phyloP scores from a whole-genome alignment of 805 yeast species.

The Pichia heedii region DNA sequence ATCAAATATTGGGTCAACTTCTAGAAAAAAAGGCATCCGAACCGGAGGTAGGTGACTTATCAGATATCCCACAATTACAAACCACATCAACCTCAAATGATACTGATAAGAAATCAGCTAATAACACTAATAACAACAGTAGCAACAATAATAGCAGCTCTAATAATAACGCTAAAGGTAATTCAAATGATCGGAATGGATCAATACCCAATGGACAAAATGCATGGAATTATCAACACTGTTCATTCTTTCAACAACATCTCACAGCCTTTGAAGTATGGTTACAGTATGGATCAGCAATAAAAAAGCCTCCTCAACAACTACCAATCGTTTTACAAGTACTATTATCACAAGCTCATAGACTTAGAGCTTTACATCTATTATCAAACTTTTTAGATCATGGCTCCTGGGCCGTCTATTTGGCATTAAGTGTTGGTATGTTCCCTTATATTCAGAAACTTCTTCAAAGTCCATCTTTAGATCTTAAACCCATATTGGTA shows the following conservation, averaged over 20 bases:
- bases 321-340: conserved; percentile 91
- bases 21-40: conserved; percentile 32
- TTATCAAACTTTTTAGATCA: conserved; percentile 81
- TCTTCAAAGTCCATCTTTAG: conserved; percentile 91
- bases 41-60: conserved; percentile 15
- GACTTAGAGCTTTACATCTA: conserved; percentile 78
- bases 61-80: conserved; percentile 26
- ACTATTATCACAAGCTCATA: conserved; percentile 84
- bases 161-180: background rate
- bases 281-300: conserved; percentile 83
- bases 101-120: background rate
- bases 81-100: conserved; percentile 11
- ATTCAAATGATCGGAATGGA: background rate
- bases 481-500: conserved; percentile 84
- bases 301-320: conserved; percentile 87
- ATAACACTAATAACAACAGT: background rate
- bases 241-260: conserved; percentile 93
- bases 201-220: background rate
- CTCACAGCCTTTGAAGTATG: conserved; percentile 94
- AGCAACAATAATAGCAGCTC: background rate
- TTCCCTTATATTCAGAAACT: conserved; percentile 90
- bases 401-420: conserved; percentile 96
- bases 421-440: conserved; percentile 88
- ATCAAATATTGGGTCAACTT: conserved; percentile 76
- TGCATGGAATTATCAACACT: conserved; percentile 62